Conservation (phyloP, 2,329 filamentous ascomycete species). For the Neofusicoccum kwambonambiense region DNA sequence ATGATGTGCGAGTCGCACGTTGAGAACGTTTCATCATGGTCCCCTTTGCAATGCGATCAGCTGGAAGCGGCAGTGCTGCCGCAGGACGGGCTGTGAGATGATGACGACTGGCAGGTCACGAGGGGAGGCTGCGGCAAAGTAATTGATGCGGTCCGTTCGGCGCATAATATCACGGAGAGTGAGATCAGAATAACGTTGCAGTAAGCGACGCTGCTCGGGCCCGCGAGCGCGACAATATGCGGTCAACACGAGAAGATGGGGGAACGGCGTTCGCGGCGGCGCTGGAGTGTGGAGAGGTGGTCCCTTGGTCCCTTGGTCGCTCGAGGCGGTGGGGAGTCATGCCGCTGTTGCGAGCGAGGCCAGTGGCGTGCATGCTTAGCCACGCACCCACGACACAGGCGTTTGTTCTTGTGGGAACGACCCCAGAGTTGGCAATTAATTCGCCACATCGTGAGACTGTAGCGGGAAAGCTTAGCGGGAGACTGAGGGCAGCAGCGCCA, state of each 20-base stretch:
- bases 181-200: background rate
- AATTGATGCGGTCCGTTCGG: background rate
- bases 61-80: slow-evolving; percentile 12
- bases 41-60: background rate
- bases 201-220: too few relatives aligned
- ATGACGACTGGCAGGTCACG: slow-evolving; percentile 7
- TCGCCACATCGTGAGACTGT: slow-evolving; percentile 10
- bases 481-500: background rate
- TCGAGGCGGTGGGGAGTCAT: too few relatives aligned
- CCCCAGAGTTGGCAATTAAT: slow-evolving; percentile 12
- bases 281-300: too few relatives aligned
- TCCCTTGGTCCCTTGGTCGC: too few relatives aligned
- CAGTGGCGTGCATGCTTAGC: background rate
- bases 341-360: background rate
- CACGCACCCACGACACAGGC: background rate
- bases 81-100: background rate
- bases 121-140: background rate
- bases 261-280: too few relatives aligned
- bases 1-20: background rate
- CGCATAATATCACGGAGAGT: background rate
- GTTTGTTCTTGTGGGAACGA: background rate
- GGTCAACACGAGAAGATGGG: too few relatives aligned
- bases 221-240: background rate
- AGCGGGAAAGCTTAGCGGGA: slow-evolving; percentile 11
- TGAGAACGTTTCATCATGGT: too few relatives aligned